Conservation (phyloP, 495 filamentous ascomycete genomes). For the Bryoglossum gracile region DNA sequence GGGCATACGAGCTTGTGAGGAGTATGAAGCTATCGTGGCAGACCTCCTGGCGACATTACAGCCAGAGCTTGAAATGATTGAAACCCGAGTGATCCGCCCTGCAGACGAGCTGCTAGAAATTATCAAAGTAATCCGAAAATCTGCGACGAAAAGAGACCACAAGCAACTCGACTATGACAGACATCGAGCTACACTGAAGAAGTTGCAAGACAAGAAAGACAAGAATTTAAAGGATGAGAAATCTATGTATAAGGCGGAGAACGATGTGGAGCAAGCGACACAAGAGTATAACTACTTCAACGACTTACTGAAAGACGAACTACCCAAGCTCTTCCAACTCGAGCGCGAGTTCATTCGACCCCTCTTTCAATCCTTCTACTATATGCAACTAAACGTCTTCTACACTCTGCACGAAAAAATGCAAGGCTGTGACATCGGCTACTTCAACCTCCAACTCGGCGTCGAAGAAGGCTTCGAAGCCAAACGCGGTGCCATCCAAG, state of each 20-base stretch:
- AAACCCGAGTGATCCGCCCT: constrained; percentile 83
- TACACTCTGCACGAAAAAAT: constrained; percentile 97
- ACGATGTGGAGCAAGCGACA: constrained; percentile 82
- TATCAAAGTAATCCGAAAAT: constrained; percentile 90
- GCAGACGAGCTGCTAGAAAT: constrained; percentile 91
- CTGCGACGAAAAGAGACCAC: constrained; percentile 83
- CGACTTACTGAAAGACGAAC: constrained; percentile 88
- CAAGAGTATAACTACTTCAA: constrained; percentile 98
- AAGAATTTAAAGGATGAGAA: constrained; percentile 96
- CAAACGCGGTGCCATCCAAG: constrained; percentile 81
- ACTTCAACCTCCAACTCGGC: constrained; percentile 87
- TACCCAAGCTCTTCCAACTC: constrained; percentile 86
- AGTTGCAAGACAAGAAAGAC: constrained; percentile 95
- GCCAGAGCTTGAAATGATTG: constrained; percentile 97
- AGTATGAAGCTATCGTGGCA: constrained; percentile 87
- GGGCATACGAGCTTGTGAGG: constrained; percentile 90
- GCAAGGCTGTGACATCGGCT: constrained; percentile 93
- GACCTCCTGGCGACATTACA: constrained; percentile 82
- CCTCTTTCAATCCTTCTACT: constrained; percentile 98
- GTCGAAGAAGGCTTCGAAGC: constrained; percentile 83
- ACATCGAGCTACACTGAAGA: constrained; percentile 74
- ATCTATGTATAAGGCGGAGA: constrained; percentile 91
- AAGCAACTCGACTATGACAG: constrained; percentile 97
- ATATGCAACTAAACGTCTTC: constrained; percentile 99
- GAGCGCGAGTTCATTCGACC: constrained; percentile 96